Evolutionary conservation across 2,329 filamentous ascomycete genomes (phyloP).

Genomic region (Trichophyton rubrum): DNA sequence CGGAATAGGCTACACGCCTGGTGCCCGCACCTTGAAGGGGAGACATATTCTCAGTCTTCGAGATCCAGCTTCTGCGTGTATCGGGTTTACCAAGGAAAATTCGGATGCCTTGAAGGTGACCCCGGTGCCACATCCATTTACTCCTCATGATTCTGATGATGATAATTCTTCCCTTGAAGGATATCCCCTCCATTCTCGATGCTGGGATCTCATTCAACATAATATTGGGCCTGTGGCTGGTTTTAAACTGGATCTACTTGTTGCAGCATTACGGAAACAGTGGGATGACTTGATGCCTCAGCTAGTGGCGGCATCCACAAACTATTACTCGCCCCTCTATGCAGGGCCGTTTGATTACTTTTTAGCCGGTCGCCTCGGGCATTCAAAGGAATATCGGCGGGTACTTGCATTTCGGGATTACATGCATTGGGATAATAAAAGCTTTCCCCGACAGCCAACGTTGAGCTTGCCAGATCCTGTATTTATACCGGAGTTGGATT

Average conservation of each 20-base stretch:
- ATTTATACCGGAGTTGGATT: neutral
- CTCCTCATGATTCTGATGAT: neutral
- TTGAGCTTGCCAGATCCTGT: neutral
- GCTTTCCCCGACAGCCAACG: too few species aligned
- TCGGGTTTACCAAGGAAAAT: neutral
- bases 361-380: too few species aligned
- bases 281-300: neutral
- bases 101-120: neutral
- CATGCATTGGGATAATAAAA: neutral
- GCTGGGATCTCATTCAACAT: neutral
- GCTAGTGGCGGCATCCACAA: neutral
- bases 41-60: neutral
- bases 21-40: neutral
- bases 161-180: neutral
- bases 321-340: neutral
- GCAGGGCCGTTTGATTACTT: neutral
- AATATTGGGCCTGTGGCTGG: neutral
- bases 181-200: neutral
- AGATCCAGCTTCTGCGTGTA: neutral
- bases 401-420: neutral
- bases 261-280: neutral
- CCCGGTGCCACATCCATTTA: neutral
- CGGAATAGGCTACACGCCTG: neutral
- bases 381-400: neutral
- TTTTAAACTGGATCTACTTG: neutral